A percentile compares a stretch with the other conserved stretches of the same genome.
These are phyloP conservation scores for Corniculantispora saksenae DNA, from an alignment of 2,329 filamentous ascomycete species.

Conservation along the genomic window DNA sequence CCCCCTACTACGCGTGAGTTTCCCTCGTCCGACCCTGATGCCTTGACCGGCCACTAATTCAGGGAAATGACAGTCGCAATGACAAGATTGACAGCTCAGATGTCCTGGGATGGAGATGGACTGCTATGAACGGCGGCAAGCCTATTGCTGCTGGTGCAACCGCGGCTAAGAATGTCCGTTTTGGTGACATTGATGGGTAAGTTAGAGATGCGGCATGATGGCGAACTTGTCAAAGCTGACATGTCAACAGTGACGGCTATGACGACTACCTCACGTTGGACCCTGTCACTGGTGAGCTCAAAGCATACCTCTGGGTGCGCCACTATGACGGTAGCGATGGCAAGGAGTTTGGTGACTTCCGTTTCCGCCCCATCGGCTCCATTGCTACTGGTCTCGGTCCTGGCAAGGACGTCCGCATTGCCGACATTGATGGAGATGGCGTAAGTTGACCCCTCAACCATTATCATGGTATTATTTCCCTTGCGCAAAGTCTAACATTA, in stretches of 20 bases:
- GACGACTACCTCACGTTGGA: constrained; percentile 22
- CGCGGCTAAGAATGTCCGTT: constrained; percentile 17
- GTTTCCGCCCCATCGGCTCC: constrained; percentile 15
- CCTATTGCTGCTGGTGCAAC: constrained; percentile 21
- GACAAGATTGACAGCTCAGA: too few relatives aligned
- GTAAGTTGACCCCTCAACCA: neutral
- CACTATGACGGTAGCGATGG: neutral
- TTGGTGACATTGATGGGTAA: constrained; percentile 22
- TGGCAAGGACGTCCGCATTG: constrained; percentile 23
- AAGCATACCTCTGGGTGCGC: constrained; percentile 6
- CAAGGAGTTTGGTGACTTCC: neutral
- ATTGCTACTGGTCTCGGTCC: constrained; percentile 23
- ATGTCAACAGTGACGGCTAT: constrained; percentile 21
- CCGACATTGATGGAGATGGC: constrained; percentile 28
- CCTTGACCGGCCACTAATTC: too few relatives aligned
- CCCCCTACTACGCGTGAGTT: too few relatives aligned
- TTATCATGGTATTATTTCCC: too few relatives aligned
- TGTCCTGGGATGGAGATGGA: too few relatives aligned
- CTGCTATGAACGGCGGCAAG: constrained; percentile 7
- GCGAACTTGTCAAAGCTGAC: too few relatives aligned
- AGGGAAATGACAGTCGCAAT: too few relatives aligned
- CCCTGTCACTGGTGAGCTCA: constrained; percentile 17
- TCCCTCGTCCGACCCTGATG: too few relatives aligned
- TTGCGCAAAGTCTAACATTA: too few relatives aligned
- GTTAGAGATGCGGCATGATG: too few relatives aligned